Percentiles rank a stretch among this genome's conserved stretches.
phyloP scores from a whole-genome alignment of 2,329 filamentous ascomycete genomes.

The Ilyonectria mors-panacis region DNA sequence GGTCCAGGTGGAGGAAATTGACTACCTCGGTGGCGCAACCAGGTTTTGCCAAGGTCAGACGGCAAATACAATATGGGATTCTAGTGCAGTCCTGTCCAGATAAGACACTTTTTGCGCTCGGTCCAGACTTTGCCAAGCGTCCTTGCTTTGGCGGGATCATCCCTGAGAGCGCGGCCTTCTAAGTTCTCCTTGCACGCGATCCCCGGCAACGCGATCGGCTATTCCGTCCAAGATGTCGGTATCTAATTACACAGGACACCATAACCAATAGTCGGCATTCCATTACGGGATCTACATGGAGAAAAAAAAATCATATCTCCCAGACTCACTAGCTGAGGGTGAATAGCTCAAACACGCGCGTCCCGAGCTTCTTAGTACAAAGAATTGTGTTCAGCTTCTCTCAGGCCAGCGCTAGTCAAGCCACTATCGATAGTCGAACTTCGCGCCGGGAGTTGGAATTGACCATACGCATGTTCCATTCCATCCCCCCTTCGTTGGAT shows the following conservation, averaged over 20 bases:
- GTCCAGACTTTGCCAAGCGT: neutral
- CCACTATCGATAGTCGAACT: conserved; percentile 23
- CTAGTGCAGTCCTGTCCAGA: neutral
- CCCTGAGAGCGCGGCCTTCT: neutral
- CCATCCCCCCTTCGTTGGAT: conserved; percentile 27
- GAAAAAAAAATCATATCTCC: no score
- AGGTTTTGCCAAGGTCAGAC: no score
- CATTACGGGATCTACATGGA: no score
- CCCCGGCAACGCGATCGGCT: neutral
- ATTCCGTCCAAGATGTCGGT: no score
- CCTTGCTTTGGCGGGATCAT: neutral
- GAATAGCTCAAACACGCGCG: neutral
- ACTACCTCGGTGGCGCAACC: neutral
- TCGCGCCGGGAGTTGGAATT: conserved; percentile 30
- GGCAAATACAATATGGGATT: neutral
- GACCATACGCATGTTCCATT: conserved; percentile 26
- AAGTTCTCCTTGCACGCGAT: conserved; percentile 9
- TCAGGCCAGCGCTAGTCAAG: conserved; percentile 30
- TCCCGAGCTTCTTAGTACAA: no score
- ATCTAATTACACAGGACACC: no score
- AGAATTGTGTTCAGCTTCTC: no score
- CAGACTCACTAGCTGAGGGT: neutral
- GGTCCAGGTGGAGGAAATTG: neutral
- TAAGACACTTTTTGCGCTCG: neutral
- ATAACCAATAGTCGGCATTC: no score